phyloP scores from a whole-genome alignment of 228 moss, liverwort and hornwort species.

The Sphagnum magellanicum region DNA sequence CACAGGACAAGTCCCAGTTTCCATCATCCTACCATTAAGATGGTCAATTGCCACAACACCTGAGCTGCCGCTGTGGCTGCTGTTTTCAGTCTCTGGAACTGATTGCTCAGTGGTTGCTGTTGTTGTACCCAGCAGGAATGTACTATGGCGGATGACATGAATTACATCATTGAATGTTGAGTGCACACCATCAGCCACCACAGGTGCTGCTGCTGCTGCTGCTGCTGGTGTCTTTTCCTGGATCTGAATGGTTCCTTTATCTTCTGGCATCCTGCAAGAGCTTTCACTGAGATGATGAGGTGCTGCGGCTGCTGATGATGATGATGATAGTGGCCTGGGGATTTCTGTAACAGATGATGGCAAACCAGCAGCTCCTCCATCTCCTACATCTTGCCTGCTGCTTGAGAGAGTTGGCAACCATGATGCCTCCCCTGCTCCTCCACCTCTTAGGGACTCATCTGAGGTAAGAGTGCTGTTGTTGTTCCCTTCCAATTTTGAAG shows the following conservation, averaged over 20 bases:
- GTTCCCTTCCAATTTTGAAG: too few relatives aligned
- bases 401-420: conserved; percentile 5
- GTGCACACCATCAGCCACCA: conserved; percentile 9
- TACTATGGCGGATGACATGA: conserved; percentile 96
- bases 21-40: conserved; percentile 23
- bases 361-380: conserved; percentile 19
- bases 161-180: conserved; percentile 87
- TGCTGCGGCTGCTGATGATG: conserved; percentile 22
- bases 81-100: conserved; percentile 39
- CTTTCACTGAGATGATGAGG: conserved; percentile 45
- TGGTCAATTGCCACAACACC: conserved; percentile 54
- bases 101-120: conserved; percentile 10
- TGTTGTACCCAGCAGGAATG: conserved; percentile 62
- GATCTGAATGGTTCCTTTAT: conserved; percentile 73
- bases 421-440: conserved; percentile 15
- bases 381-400: conserved; percentile 2
- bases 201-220: conserved; percentile 46
- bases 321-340: conserved; percentile 23
- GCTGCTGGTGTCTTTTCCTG: conserved; percentile 54
- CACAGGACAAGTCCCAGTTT: conserved; percentile 38
- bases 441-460: not conserved
- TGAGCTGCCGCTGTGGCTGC: conserved; percentile 17
- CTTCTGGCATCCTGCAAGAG: conserved; percentile 53
- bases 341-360: conserved; percentile 20
- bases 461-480: too few relatives aligned